These are phyloP conservation scores for Crucibulum laeve DNA, from an alignment of 768 basidiomycete species.

Conservation along the genomic window DNA sequence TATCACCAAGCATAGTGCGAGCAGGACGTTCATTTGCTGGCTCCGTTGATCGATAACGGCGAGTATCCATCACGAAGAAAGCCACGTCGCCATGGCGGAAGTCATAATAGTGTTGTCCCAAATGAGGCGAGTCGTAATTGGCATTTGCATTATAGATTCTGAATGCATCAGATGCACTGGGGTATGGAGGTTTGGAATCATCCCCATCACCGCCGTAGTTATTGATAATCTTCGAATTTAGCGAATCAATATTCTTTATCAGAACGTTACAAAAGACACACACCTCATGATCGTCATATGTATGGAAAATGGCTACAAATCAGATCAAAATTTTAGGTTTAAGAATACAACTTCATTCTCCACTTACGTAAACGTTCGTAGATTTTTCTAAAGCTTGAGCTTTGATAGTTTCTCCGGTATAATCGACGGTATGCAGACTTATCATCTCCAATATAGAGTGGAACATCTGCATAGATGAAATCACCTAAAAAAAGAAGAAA, in stretches of 20 bases:
- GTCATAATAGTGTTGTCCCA: conserved; percentile 49
- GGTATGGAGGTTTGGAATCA: conserved; percentile 48
- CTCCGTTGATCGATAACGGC: conserved; percentile 48
- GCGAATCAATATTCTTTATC: not conserved
- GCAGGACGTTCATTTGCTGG: conserved; percentile 30
- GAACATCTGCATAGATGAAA: conserved; percentile 74
- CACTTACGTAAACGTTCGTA: conserved; percentile 67
- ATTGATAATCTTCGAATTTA: conserved; percentile 46
- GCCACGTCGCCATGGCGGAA: conserved; percentile 66
- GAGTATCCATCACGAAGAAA: conserved; percentile 78
- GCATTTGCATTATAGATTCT: conserved; percentile 56
- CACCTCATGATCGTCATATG: conserved; percentile 75
- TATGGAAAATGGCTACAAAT: conserved; percentile 54
- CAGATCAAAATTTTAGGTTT: not conserved
- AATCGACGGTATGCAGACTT: conserved; percentile 57
- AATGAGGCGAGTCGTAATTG: conserved; percentile 50
- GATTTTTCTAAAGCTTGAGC: conserved; percentile 59
- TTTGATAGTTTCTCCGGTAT: conserved; percentile 65
- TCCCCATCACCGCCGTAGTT: conserved; percentile 59
- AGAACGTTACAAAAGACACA: not conserved
- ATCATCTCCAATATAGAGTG: conserved; percentile 55
- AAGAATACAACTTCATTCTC: not conserved
- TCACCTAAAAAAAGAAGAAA: conserved; percentile 73
- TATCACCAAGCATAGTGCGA: conserved; percentile 67
- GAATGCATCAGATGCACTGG: conserved; percentile 58